These are phyloP conservation scores for Umbilicus rupestris DNA, from an alignment of 164 flowering plant genomes.

Conservation along the genomic window DNA sequence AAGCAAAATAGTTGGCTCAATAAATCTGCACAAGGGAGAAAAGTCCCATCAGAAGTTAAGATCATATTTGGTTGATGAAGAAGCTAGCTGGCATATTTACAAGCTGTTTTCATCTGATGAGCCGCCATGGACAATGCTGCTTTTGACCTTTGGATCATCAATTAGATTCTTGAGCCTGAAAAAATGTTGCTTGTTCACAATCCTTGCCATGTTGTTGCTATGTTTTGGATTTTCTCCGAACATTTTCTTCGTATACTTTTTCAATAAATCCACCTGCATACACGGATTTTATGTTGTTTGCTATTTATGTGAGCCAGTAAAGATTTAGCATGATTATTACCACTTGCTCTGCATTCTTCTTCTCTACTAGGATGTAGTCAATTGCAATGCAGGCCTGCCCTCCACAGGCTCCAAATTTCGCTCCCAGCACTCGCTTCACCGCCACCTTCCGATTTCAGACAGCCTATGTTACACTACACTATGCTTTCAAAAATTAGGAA, in stretches of 20 bases:
- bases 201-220: conserved; percentile 22
- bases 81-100: conserved; percentile 15
- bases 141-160: conserved; percentile 19
- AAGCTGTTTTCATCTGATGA: conserved; percentile 27
- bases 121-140: conserved; percentile 29
- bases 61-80: not conserved
- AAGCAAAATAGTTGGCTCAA: conserved; percentile 35
- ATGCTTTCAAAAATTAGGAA: not conserved
- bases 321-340: conserved; percentile 10
- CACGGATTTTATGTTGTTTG: not conserved
- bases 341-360: conserved; percentile 15
- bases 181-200: conserved; percentile 28
- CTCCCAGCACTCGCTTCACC: conserved; percentile 22
- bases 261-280: conserved; percentile 28
- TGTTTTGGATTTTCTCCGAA: conserved; percentile 27
- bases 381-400: conserved; percentile 41
- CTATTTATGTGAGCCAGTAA: not conserved
- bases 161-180: conserved; percentile 24
- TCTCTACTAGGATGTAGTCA: conserved; percentile 31
- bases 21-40: conserved; percentile 11
- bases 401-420: conserved; percentile 30
- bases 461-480: not conserved
- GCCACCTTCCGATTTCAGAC: conserved; percentile 15
- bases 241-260: conserved; percentile 17
- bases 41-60: not conserved